Conservation (phyloP, 352 stramenopile species). For the Elongisporangium prolatum region DNA sequence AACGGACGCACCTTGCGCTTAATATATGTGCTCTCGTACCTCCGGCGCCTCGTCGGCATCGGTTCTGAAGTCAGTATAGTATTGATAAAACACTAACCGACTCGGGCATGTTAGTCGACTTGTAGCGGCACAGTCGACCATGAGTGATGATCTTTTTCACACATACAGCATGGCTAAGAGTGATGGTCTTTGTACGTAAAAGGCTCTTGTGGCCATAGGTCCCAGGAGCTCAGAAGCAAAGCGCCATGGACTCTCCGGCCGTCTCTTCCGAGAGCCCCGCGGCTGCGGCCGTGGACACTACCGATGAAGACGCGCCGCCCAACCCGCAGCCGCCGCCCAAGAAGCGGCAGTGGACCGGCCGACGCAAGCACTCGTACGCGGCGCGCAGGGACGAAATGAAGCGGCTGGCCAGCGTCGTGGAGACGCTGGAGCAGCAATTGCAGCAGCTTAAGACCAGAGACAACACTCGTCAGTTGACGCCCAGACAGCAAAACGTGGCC, state of each 20-base stretch:
- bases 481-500: background rate
- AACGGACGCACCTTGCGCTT: background rate
- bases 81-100: too few species aligned
- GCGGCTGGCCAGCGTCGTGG: background rate
- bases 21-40: background rate
- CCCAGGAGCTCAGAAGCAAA: too few species aligned
- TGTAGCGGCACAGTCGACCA: too few species aligned
- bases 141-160: too few species aligned
- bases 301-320: background rate
- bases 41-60: background rate
- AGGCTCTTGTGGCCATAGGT: background rate
- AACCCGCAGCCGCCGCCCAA: background rate
- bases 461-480: background rate
- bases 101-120: too few species aligned
- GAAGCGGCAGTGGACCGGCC: background rate
- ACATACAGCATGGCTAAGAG: background rate
- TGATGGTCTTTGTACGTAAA: background rate
- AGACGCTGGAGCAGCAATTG: background rate
- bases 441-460: background rate
- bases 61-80: too few species aligned
- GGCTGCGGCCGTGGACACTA: background rate
- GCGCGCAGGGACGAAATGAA: background rate
- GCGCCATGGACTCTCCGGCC: background rate
- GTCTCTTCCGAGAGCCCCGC: background rate
- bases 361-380: background rate